Conservation (phyloP, 371 early-diverging fungal species). For the Coemansia sp. region DNA sequence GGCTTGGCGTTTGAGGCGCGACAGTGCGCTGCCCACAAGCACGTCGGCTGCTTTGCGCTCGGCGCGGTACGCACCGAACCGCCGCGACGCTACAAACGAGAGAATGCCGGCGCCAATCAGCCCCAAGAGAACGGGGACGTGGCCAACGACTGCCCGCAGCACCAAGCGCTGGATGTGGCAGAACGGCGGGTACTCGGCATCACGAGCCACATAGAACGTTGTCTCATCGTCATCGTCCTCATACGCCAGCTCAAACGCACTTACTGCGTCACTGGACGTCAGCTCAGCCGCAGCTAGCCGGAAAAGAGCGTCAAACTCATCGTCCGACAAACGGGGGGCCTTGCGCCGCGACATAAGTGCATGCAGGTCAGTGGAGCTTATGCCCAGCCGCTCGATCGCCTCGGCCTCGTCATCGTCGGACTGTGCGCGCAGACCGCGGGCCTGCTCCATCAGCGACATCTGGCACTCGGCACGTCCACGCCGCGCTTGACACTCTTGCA, state of each 20-base stretch:
- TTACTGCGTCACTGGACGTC: neutral
- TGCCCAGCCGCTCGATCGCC: constrained; percentile 44
- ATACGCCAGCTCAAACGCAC: constrained; percentile 21
- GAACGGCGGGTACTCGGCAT: constrained; percentile 13
- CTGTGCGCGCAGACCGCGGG: constrained; percentile 14
- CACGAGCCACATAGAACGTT: constrained; percentile 30
- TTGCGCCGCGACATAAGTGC: constrained; percentile 4
- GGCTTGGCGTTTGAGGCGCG: constrained; percentile 49
- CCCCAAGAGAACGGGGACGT: constrained; percentile 9
- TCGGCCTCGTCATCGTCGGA: constrained; percentile 34
- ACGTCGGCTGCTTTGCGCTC: constrained; percentile 36
- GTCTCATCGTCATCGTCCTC: constrained; percentile 25
- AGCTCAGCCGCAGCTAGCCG: constrained; percentile 17
- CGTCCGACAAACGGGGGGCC: constrained; percentile 17
- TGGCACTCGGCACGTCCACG: constrained; percentile 43
- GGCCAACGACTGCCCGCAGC: constrained; percentile 26
- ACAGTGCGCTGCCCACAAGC: constrained; percentile 37
- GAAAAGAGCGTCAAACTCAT: constrained; percentile 35
- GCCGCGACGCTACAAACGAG: constrained; percentile 22
- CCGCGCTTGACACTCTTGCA: constrained; percentile 21
- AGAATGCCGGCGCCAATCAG: constrained; percentile 3
- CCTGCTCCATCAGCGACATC: constrained; percentile 32
- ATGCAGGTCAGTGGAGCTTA: constrained; percentile 27
- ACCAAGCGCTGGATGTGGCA: constrained; percentile 24
- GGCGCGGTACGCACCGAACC: constrained; percentile 25